Evolutionary conservation across 106 monocot species (phyloP).

Genomic region (Apostasia ramifera): DNA sequence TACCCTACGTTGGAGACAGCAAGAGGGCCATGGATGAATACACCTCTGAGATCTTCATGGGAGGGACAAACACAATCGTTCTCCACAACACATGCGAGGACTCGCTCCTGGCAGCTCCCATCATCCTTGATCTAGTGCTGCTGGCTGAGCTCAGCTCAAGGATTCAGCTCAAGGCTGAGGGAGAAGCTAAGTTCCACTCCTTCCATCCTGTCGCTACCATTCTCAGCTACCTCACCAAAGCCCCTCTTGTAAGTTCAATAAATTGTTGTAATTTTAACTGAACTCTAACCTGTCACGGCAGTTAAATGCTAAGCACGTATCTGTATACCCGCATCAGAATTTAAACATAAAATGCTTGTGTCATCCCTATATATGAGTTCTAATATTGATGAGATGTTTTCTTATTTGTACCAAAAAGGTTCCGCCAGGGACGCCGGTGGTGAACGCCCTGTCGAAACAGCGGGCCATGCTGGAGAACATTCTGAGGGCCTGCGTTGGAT

Average conservation of each 20-base stretch:
- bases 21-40: slow-evolving; percentile 99
- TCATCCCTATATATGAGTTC: background rate
- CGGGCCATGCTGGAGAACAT: slow-evolving; percentile 99
- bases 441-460: slow-evolving; percentile 93
- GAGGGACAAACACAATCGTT: slow-evolving; percentile 79
- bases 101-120: slow-evolving; percentile 86
- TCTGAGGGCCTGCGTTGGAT: slow-evolving; percentile 87
- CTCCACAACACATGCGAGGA: slow-evolving; percentile 98
- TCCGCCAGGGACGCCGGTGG: slow-evolving; percentile 95
- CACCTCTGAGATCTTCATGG: slow-evolving; percentile 99
- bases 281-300: background rate
- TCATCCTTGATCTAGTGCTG: slow-evolving; percentile 86
- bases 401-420: slow-evolving; percentile 38
- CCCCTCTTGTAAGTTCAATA: slow-evolving; percentile 63
- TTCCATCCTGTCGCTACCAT: slow-evolving; percentile 98
- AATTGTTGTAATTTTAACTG: background rate
- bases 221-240: slow-evolving; percentile 92
- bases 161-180: slow-evolving; percentile 90
- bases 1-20: slow-evolving; percentile 95
- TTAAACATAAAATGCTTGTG: too few relatives aligned
- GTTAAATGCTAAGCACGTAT: background rate
- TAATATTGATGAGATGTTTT: background rate
- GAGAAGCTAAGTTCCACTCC: slow-evolving; percentile 95
- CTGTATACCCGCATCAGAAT: too few relatives aligned
- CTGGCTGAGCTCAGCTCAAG: slow-evolving; percentile 88